Evolutionary conservation across 768 basidiomycete species (phyloP), one percentile per base, ranked within the genome.

Genomic region (Glaciozyma antarctica): DNA sequence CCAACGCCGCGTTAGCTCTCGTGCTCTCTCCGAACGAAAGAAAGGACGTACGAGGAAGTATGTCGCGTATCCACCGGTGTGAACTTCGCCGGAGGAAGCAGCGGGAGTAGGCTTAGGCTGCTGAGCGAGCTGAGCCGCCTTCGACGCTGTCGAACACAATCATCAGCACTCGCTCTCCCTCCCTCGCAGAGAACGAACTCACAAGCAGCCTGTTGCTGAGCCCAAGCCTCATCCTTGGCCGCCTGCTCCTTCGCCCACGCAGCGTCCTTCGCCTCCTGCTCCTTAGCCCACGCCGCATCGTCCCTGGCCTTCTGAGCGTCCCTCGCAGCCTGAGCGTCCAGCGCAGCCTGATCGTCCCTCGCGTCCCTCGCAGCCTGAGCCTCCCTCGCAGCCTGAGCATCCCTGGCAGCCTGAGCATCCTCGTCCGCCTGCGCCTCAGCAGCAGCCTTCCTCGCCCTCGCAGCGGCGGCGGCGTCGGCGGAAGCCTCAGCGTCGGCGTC

Each of bases 61-160:
- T n/a, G 67, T 68, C 5, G 67, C 67, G 28, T 48, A 58, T 26
- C 67, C 67, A 41, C 67, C 67, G 5, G 52, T 34, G 63, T 60
- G 62, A 47, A 43, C 47, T 28, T 69, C n/a, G 32, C 54, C 32
- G 19, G 56, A 54, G n/a, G 66, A 34, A n/a, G 54, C 51, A 24
- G 32, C 32, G 32, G 26, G 43, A 22, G 56, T 60, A 34, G 61
- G 61, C 24, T 61, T 60, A 24, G 65, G 61, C 30, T 32, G 32
- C 32, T 32, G 32, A 32, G 32, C 32, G 32, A 32, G 32, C 32
- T 32, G 32, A 32, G 66, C 58, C 9, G 66, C 47, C 9, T 54
- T 55, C 0, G 66, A 63, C 9, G 66, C 60, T 15, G 28, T 58
- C 60, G 59, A 55, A 8, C 10, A 30, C 9, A 15, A 26, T 22